Conservation (phyloP, 768 basidiomycete species). For the Podaxis sp. region DNA sequence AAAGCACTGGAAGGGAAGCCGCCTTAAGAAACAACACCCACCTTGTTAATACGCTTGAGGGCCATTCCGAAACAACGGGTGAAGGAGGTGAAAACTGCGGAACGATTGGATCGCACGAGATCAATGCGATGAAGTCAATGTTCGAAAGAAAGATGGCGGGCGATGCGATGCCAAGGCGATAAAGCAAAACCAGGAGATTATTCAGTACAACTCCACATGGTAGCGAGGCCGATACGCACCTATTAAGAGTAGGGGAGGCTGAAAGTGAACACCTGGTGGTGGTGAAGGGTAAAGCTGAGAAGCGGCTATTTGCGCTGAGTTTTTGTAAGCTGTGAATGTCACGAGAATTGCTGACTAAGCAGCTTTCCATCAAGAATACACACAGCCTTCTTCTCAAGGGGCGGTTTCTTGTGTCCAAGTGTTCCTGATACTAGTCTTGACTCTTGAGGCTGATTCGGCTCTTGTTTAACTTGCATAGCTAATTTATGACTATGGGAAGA, state of each 20-base stretch:
- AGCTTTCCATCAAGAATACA: not conserved
- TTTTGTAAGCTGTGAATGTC: constrained; percentile 37
- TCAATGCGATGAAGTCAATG: constrained; percentile 30
- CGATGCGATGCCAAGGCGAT: constrained; percentile 34
- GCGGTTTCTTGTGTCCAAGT: not conserved
- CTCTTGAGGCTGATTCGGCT: not conserved
- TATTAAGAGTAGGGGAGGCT: constrained; percentile 23
- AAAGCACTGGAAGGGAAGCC: constrained; percentile 11
- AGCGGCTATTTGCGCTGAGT: constrained; percentile 41
- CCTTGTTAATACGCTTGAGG: constrained; percentile 99
- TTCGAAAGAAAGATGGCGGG: constrained; percentile 19
- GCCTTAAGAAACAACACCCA: constrained; percentile 25
- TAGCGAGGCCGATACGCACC: constrained; percentile 28
- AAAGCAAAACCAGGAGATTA: constrained; percentile 10
- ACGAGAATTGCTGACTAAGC: constrained; percentile 39
- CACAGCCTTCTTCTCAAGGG: constrained; percentile 1
- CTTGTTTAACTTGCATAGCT: not conserved
- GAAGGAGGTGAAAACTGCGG: constrained; percentile 29
- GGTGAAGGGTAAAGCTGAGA: constrained; percentile 49
- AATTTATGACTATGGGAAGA: not conserved
- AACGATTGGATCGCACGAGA: constrained; percentile 42
- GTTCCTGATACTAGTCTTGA: not conserved
- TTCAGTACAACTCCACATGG: constrained; percentile 15
- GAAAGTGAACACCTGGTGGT: constrained; percentile 37
- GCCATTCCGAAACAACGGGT: constrained; percentile 62